phyloP scores from a whole-genome alignment of 2,329 filamentous ascomycete genomes.

The Tolypocladium guangdongense region DNA sequence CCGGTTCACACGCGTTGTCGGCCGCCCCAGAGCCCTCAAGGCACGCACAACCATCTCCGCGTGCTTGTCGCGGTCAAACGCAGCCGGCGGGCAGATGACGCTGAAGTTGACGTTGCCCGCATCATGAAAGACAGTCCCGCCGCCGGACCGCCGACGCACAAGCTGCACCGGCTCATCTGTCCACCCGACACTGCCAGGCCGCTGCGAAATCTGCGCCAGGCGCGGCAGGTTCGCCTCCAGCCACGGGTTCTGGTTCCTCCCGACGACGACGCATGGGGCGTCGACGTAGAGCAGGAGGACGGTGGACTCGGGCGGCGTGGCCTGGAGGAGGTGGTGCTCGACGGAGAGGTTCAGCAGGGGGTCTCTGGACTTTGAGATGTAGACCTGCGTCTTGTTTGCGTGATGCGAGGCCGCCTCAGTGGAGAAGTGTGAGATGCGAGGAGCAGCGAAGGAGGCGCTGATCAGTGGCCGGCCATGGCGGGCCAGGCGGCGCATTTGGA shows the following conservation, averaged over 20 bases:
- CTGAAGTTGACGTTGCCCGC: slow-evolving; percentile 89
- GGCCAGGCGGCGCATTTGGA: not conserved
- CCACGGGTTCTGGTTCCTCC: slow-evolving; percentile 97
- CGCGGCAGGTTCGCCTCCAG: slow-evolving; percentile 68
- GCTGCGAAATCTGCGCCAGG: slow-evolving; percentile 27
- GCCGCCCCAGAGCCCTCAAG: slow-evolving; percentile 47
- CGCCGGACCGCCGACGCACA: slow-evolving; percentile 76
- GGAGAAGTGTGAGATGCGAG: slow-evolving; percentile 15
- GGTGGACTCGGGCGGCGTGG: slow-evolving; percentile 58
- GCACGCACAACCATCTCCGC: slow-evolving; percentile 90
- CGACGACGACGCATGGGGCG: slow-evolving; percentile 76
- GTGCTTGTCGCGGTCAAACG: slow-evolving; percentile 77
- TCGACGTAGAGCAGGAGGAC: slow-evolving; percentile 86
- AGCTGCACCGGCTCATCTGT: slow-evolving; percentile 35
- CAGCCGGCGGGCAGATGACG: slow-evolving; percentile 68
- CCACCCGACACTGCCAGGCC: slow-evolving; percentile 12
- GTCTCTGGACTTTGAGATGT: slow-evolving; percentile 57
- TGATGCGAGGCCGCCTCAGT: slow-evolving; percentile 28
- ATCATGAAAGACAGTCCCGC: slow-evolving; percentile 92
- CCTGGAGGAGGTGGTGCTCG: slow-evolving; percentile 79
- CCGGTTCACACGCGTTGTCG: slow-evolving; percentile 65
- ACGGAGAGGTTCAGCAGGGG: slow-evolving; percentile 89
- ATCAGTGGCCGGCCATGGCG: not conserved
- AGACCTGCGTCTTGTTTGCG: slow-evolving; percentile 51
- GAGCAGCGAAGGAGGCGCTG: not conserved